phyloP scores from a whole-genome alignment of 2,329 filamentous ascomycete species.

The Ophiostoma novo-ulmi region DNA sequence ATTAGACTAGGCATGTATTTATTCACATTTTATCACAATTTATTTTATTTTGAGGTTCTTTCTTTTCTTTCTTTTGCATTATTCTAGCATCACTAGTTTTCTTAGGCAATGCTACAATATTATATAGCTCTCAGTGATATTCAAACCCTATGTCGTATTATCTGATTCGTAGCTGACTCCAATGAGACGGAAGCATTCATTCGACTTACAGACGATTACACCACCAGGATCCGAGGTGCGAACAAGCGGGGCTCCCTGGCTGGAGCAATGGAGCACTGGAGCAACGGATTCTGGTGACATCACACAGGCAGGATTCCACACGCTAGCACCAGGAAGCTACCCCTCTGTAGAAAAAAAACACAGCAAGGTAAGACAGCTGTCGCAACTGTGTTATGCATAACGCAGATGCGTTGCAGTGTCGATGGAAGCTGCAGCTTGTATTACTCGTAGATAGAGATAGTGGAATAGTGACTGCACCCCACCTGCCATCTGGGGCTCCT shows the following conservation, averaged over 20 bases:
- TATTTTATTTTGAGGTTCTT: not conserved
- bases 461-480: not conserved
- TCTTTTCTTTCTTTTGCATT: too few relatives aligned
- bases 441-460: too few relatives aligned
- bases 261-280: too few relatives aligned
- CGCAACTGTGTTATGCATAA: not conserved
- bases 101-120: too few relatives aligned
- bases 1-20: not conserved
- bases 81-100: too few relatives aligned
- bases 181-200: not conserved
- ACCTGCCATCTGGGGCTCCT: not conserved
- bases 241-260: not conserved
- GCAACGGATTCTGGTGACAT: not conserved
- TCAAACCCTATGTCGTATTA: not conserved
- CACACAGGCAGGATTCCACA: conserved; percentile 7
- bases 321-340: conserved; percentile 8
- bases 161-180: not conserved
- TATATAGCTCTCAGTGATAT: too few relatives aligned
- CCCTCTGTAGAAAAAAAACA: conserved; percentile 8
- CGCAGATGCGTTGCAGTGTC: not conserved
- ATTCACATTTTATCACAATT: too few relatives aligned
- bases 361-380: not conserved
- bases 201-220: not conserved
- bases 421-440: not conserved
- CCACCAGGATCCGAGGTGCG: not conserved